Conservation (phyloP, 1,139 yeast species). For the Maudiozyma humilis region DNA sequence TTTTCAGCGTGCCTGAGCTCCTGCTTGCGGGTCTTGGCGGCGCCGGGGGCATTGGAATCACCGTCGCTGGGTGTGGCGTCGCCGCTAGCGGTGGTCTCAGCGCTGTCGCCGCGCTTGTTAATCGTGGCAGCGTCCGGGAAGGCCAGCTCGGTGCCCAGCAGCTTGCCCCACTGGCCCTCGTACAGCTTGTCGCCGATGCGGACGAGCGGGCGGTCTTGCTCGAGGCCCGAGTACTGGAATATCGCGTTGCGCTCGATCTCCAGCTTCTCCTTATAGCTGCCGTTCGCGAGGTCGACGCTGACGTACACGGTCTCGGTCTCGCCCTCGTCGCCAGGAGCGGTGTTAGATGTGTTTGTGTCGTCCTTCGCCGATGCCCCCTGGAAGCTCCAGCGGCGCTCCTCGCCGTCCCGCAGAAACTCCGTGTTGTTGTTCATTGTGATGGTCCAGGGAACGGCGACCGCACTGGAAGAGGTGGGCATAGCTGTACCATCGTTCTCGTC, state of each 20-base stretch:
- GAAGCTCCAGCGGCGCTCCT: conserved; percentile 84
- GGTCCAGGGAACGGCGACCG: conserved; percentile 37
- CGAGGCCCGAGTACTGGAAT: conserved; percentile 47
- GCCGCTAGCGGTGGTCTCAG: background rate
- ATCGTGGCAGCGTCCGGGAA: conserved; percentile 29
- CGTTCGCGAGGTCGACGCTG: conserved; percentile 37
- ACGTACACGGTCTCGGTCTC: conserved; percentile 34
- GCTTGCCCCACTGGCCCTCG: conserved; percentile 68
- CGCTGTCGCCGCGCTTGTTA: conserved; percentile 11
- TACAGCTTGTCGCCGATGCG: conserved; percentile 50
- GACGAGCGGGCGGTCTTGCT: conserved; percentile 44
- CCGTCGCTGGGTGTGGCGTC: background rate
- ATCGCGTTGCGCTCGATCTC: conserved; percentile 32
- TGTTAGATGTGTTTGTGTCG: no score
- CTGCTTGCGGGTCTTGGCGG: background rate
- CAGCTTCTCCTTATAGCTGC: conserved; percentile 25
- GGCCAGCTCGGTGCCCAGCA: conserved; percentile 75
- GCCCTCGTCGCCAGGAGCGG: conserved; percentile 8
- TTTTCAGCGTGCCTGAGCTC: conserved; percentile 18
- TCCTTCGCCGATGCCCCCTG: conserved; percentile 50
- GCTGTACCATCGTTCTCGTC: conserved; percentile 11
- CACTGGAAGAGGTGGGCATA: conserved; percentile 9
- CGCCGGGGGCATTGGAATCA: background rate
- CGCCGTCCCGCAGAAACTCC: conserved; percentile 60
- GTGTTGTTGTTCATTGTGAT: conserved; percentile 58